phyloP scores from a whole-genome alignment of 768 basidiomycete species.

The Lyophyllum atratum region DNA sequence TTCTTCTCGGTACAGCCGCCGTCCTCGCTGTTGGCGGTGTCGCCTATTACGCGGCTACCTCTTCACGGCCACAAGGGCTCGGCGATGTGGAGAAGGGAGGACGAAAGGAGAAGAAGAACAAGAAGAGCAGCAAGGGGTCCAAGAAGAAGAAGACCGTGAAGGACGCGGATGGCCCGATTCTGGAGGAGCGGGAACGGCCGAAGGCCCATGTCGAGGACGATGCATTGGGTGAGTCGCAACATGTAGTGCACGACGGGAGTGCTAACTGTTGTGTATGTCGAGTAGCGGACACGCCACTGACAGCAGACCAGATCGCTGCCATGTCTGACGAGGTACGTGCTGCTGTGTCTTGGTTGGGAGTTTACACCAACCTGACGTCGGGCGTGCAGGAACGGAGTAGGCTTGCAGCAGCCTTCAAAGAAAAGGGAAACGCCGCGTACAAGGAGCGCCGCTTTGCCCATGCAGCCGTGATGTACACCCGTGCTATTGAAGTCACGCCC shows the following conservation, averaged over 20 bases:
- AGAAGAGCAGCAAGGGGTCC: slow-evolving; percentile 25
- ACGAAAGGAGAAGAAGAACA: slow-evolving; percentile 48
- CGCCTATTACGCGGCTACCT: slow-evolving; percentile 73
- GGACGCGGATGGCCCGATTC: slow-evolving; percentile 69
- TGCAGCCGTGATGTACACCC: slow-evolving; percentile 70
- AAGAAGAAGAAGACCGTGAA: slow-evolving; percentile 57
- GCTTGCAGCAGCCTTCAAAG: slow-evolving; percentile 65
- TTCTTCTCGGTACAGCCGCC: slow-evolving; percentile 72
- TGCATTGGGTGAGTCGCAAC: slow-evolving; percentile 22
- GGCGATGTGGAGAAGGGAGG: slow-evolving; percentile 46
- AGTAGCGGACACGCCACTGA: slow-evolving; percentile 39
- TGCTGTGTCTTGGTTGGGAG: slow-evolving; percentile 14
- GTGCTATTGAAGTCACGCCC: slow-evolving; percentile 72
- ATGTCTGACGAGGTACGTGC: slow-evolving; percentile 60
- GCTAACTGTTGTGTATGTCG: slow-evolving; percentile 18
- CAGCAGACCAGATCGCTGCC: slow-evolving; percentile 55
- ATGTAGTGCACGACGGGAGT: background rate
- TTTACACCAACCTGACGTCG: slow-evolving; percentile 7
- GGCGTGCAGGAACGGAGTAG: slow-evolving; percentile 59
- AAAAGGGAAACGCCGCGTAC: slow-evolving; percentile 73
- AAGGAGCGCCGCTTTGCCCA: slow-evolving; percentile 56
- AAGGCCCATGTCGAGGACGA: slow-evolving; percentile 40
- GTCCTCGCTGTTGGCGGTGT: slow-evolving; percentile 71
- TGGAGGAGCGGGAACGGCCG: slow-evolving; percentile 65
- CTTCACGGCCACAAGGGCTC: slow-evolving; percentile 34